phyloP scores from a whole-genome alignment of 495 filamentous ascomycete species.

The Pyronema omphalodes region DNA sequence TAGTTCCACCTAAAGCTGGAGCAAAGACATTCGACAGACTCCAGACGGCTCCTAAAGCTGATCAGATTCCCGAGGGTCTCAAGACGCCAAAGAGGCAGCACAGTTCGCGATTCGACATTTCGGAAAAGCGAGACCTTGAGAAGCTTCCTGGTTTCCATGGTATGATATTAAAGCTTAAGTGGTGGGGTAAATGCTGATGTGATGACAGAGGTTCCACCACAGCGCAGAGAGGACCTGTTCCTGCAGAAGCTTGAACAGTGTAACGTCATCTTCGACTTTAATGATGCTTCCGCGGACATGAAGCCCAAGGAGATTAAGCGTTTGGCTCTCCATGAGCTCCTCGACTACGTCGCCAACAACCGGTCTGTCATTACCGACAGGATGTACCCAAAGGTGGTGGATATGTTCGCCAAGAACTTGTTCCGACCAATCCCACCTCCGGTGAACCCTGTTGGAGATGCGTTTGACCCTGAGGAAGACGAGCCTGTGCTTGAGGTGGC shows the following conservation, averaged over 20 bases:
- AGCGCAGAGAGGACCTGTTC: constrained; percentile 89
- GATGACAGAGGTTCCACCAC: constrained; percentile 66
- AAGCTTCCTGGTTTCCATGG: constrained; percentile 92
- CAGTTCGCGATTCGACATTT: constrained; percentile 95
- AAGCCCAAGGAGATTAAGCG: constrained; percentile 99
- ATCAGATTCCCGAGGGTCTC: constrained; percentile 80
- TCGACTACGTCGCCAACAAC: constrained; percentile 98
- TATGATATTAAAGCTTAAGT: constrained; percentile 4
- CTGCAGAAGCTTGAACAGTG: constrained; percentile 99
- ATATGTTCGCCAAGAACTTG: constrained; percentile 98
- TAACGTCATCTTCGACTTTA: constrained; percentile 99
- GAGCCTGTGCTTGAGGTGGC: constrained; percentile 96
- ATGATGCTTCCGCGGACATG: constrained; percentile 95
- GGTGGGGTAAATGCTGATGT: background rate
- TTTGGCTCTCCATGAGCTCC: constrained; percentile 82
- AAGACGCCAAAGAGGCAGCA: constrained; percentile 90
- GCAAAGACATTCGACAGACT: constrained; percentile 84
- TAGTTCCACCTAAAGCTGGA: constrained; percentile 75
- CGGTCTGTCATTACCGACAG: constrained; percentile 94
- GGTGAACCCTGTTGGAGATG: constrained; percentile 92
- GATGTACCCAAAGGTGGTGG: constrained; percentile 96
- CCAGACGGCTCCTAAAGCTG: constrained; percentile 66
- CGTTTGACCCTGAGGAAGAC: constrained; percentile 96
- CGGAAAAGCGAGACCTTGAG: constrained; percentile 85
- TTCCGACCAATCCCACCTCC: constrained; percentile 94